These are phyloP conservation scores for Colletotrichum musae DNA, from an alignment of 2,329 filamentous ascomycete genomes.

Conservation along the genomic window DNA sequence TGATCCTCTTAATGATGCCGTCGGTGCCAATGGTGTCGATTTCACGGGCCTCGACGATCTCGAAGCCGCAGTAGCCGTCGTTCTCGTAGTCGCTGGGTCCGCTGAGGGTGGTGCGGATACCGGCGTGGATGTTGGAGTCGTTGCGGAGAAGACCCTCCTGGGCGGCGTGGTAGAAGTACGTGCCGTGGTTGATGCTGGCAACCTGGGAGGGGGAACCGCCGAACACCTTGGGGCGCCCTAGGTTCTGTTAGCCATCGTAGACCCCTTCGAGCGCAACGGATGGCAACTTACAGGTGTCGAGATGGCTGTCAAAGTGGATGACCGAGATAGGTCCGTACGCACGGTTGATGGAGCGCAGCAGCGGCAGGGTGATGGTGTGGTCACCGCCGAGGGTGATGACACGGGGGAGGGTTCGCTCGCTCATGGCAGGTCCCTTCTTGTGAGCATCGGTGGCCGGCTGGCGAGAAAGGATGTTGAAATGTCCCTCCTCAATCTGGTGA, in stretches of 20 bases:
- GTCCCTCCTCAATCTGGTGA: slow-evolving; percentile 88
- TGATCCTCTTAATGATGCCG: slow-evolving; percentile 85
- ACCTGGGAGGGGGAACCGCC: slow-evolving; percentile 83
- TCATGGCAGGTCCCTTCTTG: slow-evolving; percentile 77
- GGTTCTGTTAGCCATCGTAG: slow-evolving; percentile 51
- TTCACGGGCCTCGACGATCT: slow-evolving; percentile 81
- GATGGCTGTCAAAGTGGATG: slow-evolving; percentile 74
- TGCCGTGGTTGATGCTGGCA: slow-evolving; percentile 87
- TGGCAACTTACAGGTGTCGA: slow-evolving; percentile 73
- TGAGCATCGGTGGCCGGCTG: slow-evolving; percentile 78
- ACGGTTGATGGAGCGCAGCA: slow-evolving; percentile 72
- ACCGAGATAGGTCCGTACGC: slow-evolving; percentile 73
- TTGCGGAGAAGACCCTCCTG: slow-evolving; percentile 85
- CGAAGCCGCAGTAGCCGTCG: slow-evolving; percentile 87
- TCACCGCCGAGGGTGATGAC: slow-evolving; percentile 83
- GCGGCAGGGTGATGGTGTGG: slow-evolving; percentile 73
- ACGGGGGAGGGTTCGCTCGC: slow-evolving; percentile 82
- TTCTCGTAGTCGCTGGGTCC: slow-evolving; percentile 87
- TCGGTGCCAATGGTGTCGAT: slow-evolving; percentile 68
- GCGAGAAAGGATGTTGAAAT: slow-evolving; percentile 81
- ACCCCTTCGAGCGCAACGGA: slow-evolving; percentile 36
- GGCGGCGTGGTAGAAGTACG: slow-evolving; percentile 88
- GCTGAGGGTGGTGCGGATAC: slow-evolving; percentile 86
- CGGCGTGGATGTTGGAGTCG: slow-evolving; percentile 89
- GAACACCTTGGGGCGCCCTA: slow-evolving; percentile 88